Percentiles rank a stretch among this genome's conserved stretches.
phyloP scores from a whole-genome alignment of 2,329 filamentous ascomycete species.

The Epichloe scottii region DNA sequence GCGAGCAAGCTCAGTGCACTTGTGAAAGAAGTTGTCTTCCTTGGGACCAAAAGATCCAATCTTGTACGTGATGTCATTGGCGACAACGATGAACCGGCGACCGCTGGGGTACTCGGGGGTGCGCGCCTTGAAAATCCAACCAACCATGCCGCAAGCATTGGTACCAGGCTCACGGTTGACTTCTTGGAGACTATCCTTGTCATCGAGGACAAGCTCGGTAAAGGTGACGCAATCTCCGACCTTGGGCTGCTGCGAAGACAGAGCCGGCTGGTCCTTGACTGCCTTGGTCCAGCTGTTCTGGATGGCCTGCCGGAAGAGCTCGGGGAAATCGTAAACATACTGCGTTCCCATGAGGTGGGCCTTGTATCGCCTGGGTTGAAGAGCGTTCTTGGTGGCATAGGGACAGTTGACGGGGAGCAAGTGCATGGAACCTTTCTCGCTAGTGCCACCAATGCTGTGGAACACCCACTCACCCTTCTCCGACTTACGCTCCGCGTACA shows the following conservation, averaged over 20 bases:
- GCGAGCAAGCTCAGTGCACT: slow-evolving; percentile 92
- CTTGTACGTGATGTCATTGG: slow-evolving; percentile 99
- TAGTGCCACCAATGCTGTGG: slow-evolving; percentile 91
- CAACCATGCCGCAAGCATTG: slow-evolving; percentile 96
- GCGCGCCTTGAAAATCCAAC: slow-evolving; percentile 88
- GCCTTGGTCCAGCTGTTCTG: slow-evolving; percentile 85
- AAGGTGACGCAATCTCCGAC: slow-evolving; percentile 87
- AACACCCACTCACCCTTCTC: slow-evolving; percentile 98
- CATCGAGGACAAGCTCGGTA: slow-evolving; percentile 88
- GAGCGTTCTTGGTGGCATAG: slow-evolving; percentile 95
- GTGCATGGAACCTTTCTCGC: slow-evolving; percentile 92
- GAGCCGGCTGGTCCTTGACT: slow-evolving; percentile 57
- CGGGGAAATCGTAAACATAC: slow-evolving; percentile 98
- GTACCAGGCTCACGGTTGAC: slow-evolving; percentile 90
- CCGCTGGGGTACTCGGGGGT: slow-evolving; percentile 93
- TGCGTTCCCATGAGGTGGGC: slow-evolving; percentile 98
- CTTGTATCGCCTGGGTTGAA: slow-evolving; percentile 99
- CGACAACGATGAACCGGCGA: slow-evolving; percentile 86
- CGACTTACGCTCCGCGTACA: slow-evolving; percentile 95
- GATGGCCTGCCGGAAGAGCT: slow-evolving; percentile 95
- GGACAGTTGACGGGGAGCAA: slow-evolving; percentile 80
- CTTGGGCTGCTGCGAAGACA: slow-evolving; percentile 71
- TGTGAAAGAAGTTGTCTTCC: slow-evolving; percentile 97
- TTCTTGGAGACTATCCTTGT: slow-evolving; percentile 81
- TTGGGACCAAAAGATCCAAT: slow-evolving; percentile 94